These are phyloP conservation scores for Solanum lycopersicoides DNA, from an alignment of 257 asterid genomes.

Conservation along the genomic window DNA sequence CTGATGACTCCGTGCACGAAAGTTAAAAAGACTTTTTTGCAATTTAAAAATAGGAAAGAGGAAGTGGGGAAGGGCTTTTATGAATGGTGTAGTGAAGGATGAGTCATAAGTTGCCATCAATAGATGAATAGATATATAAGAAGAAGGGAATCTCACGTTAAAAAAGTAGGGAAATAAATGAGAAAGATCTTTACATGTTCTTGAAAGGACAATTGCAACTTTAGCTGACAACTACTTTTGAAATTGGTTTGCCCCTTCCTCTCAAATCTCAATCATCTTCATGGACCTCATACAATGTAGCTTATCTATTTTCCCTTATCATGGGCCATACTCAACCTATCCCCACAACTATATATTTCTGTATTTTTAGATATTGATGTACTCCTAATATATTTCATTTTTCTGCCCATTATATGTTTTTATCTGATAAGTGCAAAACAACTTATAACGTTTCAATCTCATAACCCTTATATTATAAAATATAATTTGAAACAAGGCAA, in stretches of 20 bases:
- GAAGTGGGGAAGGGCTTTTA: neutral
- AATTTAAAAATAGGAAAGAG: neutral
- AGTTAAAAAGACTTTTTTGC: neutral
- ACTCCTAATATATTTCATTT: neutral
- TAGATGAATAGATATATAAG: neutral
- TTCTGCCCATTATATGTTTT: neutral
- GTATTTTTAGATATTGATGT: neutral
- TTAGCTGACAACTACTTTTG: neutral
- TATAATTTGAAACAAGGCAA: neutral
- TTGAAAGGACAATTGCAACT: conserved; percentile 25
- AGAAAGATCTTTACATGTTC: conserved; percentile 22
- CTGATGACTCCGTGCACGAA: neutral
- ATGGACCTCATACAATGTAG: neutral
- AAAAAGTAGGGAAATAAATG: conserved; percentile 15
- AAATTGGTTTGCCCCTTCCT: neutral
- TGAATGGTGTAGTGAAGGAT: conserved; percentile 30
- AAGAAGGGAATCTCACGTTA: conserved; percentile 33
- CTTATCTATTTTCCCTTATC: neutral
- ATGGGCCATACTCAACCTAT: neutral
- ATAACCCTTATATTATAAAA: neutral
- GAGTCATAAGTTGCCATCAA: conserved; percentile 29
- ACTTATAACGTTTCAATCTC: neutral
- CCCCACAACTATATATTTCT: neutral
- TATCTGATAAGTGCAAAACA: neutral
- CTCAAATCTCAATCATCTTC: neutral